Conservation (phyloP, 2,329 filamentous ascomycete species). For the Aspergillus brasiliensis region DNA sequence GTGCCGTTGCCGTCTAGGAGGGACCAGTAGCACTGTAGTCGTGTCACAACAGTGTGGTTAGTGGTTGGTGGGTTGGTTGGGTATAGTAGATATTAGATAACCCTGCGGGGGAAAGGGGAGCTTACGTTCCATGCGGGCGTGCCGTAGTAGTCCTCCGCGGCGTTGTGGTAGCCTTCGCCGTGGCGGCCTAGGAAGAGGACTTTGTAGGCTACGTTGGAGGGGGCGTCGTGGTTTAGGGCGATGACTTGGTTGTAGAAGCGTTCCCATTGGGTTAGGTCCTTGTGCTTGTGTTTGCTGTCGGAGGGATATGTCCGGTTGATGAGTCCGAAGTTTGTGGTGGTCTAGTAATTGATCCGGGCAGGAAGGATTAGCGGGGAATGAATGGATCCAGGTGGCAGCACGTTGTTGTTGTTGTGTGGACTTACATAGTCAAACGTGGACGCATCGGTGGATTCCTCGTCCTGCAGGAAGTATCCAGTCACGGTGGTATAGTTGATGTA, state of each 20-base stretch:
- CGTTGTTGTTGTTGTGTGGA: too few species aligned
- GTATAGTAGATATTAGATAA: too few species aligned
- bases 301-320: conserved; percentile 50
- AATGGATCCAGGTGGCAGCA: not conserved
- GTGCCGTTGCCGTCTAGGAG: conserved; percentile 58
- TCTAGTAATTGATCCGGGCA: too few species aligned
- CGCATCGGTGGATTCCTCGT: conserved; percentile 48
- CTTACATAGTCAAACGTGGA: conserved; percentile 51
- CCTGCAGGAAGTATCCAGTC: conserved; percentile 53
- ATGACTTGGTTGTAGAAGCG: conserved; percentile 54
- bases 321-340: conserved; percentile 50
- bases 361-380: not conserved
- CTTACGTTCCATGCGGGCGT: conserved; percentile 62
- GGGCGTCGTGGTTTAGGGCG: conserved; percentile 47
- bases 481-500: conserved; percentile 44
- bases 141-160: conserved; percentile 60
- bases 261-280: conserved; percentile 56
- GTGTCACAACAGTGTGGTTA: not conserved
- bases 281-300: conserved; percentile 31
- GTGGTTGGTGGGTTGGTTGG: not conserved
- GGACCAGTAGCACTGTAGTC: conserved; percentile 58
- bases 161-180: conserved; percentile 63
- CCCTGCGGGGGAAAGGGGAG: not conserved
- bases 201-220: conserved; percentile 52
- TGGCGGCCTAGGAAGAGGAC: conserved; percentile 62